A percentile compares a stretch with the other conserved stretches of the same genome.
Evolutionary conservation across 768 basidiomycete species (phyloP).

Genomic region (Termitomyces sp.): DNA sequence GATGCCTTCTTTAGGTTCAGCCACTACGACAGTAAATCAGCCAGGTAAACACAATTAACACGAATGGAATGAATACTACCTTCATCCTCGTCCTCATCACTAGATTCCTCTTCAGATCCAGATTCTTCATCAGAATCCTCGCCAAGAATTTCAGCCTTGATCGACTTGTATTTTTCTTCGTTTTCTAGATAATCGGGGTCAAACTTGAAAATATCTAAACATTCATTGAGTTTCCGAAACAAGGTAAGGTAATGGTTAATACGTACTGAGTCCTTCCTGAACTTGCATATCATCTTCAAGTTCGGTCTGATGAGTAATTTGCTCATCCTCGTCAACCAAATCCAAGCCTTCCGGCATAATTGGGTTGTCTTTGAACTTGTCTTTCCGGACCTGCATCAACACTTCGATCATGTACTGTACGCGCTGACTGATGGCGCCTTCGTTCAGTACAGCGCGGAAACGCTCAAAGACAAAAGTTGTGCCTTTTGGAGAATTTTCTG

Average conservation of each 20-base stretch:
- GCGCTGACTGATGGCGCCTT: slow-evolving; percentile 90
- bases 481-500: slow-evolving; percentile 91
- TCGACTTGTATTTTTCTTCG: slow-evolving; percentile 89
- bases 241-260: not conserved
- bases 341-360: slow-evolving; percentile 92
- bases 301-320: slow-evolving; percentile 91
- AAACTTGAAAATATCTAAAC: slow-evolving; percentile 87
- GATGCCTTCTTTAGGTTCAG: slow-evolving; percentile 81
- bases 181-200: slow-evolving; percentile 86
- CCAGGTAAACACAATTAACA: not conserved
- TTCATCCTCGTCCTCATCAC: slow-evolving; percentile 55
- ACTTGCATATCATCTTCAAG: slow-evolving; percentile 92
- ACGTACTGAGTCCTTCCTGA: slow-evolving; percentile 90
- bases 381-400: slow-evolving; percentile 97
- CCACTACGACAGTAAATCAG: slow-evolving; percentile 33
- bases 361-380: slow-evolving; percentile 99
- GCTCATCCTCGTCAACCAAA: slow-evolving; percentile 96
- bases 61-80: slow-evolving; percentile 24
- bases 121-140: slow-evolving; percentile 77
- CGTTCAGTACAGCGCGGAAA: slow-evolving; percentile 94
- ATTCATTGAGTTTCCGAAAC: not conserved
- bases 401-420: slow-evolving; percentile 99
- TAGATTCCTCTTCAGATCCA: slow-evolving; percentile 53
- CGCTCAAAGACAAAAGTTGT: slow-evolving; percentile 94
- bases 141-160: slow-evolving; percentile 92